A percentile compares a stretch with the other conserved stretches of the same genome.
Evolutionary conservation across 2,329 filamentous ascomycete species (phyloP).

Genomic region (Xylaria sp.): DNA sequence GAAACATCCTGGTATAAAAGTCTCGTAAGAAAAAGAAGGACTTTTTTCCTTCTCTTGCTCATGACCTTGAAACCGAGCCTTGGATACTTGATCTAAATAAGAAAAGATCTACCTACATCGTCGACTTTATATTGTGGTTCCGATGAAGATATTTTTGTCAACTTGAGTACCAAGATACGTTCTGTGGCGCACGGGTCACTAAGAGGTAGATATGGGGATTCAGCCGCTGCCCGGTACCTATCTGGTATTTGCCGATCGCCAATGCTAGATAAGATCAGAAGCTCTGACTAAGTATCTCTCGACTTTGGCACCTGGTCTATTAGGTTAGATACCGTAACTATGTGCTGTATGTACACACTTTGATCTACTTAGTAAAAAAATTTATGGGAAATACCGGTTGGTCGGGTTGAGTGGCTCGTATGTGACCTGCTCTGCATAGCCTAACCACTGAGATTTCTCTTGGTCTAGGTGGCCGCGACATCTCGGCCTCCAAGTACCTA

Average conservation of each 20-base stretch:
- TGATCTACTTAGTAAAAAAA: background rate
- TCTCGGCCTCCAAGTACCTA: constrained; percentile 14
- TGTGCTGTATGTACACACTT: background rate
- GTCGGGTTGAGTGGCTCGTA: constrained; percentile 10
- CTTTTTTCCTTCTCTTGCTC: background rate
- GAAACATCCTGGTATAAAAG: constrained; percentile 22
- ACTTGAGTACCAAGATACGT: background rate
- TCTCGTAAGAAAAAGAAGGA: constrained; percentile 7
- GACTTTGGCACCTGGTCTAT: background rate
- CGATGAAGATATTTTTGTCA: background rate
- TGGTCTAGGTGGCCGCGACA: constrained; percentile 9
- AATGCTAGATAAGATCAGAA: background rate
- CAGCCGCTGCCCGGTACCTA: background rate
- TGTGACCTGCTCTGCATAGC: constrained; percentile 1
- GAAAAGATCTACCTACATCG: background rate
- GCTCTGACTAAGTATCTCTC: background rate
- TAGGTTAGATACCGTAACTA: background rate
- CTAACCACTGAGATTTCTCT: background rate
- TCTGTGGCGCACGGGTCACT: background rate
- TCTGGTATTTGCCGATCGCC: constrained; percentile 9
- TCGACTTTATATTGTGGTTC: background rate
- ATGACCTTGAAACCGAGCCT: constrained; percentile 1
- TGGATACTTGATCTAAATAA: background rate
- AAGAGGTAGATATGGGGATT: background rate
- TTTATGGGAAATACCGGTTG: constrained; percentile 3